These are phyloP conservation scores for Ceratocystis alfenasii DNA, from an alignment of 2,329 filamentous ascomycete species.

Conservation along the genomic window DNA sequence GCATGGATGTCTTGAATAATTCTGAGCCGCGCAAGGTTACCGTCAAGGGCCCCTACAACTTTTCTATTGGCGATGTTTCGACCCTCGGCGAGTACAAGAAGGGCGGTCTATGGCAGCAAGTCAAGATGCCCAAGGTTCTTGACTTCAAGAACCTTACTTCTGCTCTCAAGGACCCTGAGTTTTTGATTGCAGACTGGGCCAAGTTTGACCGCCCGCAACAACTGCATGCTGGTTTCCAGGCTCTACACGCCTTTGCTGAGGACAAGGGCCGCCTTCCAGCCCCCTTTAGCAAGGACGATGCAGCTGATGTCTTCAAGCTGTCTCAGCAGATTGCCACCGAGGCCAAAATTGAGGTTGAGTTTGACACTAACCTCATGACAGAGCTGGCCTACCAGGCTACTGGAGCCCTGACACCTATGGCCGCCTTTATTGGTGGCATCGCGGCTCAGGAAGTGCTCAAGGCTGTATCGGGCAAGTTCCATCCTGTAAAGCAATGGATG, in stretches of 20 bases:
- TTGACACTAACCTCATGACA: conserved; percentile 84
- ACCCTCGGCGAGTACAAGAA: conserved; percentile 75
- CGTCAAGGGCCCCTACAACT: conserved; percentile 92
- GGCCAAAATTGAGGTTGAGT: conserved; percentile 66
- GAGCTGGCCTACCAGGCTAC: conserved; percentile 90
- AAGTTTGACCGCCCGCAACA: conserved; percentile 94
- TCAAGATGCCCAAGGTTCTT: conserved; percentile 94
- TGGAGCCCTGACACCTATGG: conserved; percentile 83
- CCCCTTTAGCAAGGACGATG: conserved; percentile 76
- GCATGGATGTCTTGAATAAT: conserved; percentile 79
- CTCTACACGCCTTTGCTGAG: conserved; percentile 74
- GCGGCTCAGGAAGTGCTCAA: conserved; percentile 92
- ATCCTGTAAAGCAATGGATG: conserved; percentile 88
- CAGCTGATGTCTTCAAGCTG: conserved; percentile 61
- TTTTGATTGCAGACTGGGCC: conserved; percentile 87
- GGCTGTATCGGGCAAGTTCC: conserved; percentile 93
- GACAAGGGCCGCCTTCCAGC: conserved; percentile 63
- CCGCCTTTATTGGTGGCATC: conserved; percentile 88
- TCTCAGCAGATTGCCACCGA: conserved; percentile 62
- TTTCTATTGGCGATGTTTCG: conserved; percentile 89
- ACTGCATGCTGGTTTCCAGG: conserved; percentile 84
- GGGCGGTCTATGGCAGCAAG: conserved; percentile 84
- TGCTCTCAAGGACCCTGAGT: conserved; percentile 75
- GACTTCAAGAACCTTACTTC: conserved; percentile 73
- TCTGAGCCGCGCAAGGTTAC: conserved; percentile 78